Percentiles rank a stretch among this genome's conserved stretches.
These are phyloP conservation scores for Zalaria obscura DNA, from an alignment of 2,329 filamentous ascomycete species.

Conservation along the genomic window DNA sequence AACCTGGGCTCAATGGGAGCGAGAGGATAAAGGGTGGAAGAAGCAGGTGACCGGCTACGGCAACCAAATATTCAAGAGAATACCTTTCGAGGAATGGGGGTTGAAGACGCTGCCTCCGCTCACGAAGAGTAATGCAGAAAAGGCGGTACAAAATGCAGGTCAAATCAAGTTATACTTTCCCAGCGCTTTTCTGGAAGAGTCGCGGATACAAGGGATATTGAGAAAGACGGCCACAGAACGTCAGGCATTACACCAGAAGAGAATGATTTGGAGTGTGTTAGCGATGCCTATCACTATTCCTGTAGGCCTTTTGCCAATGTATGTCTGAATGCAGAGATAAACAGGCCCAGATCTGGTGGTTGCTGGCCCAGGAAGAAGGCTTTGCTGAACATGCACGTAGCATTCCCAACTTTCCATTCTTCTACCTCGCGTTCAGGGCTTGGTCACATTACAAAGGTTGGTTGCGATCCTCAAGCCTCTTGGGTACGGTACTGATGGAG, in stretches of 20 bases:
- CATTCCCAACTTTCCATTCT: slow-evolving; percentile 89
- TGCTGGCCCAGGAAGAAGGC: not conserved
- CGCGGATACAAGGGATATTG: slow-evolving; percentile 50
- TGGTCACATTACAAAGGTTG: slow-evolving; percentile 74
- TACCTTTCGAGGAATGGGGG: slow-evolving; percentile 96
- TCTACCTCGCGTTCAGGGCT: slow-evolving; percentile 81
- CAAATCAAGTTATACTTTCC: slow-evolving; percentile 64
- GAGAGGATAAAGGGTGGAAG: slow-evolving; percentile 60
- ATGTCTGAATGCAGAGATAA: not conserved
- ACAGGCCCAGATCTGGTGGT: too few relatives aligned
- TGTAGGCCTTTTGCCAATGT: slow-evolving; percentile 6
- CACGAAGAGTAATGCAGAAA: slow-evolving; percentile 46
- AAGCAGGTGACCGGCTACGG: slow-evolving; percentile 74
- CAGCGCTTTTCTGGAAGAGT: slow-evolving; percentile 47
- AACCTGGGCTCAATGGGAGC: slow-evolving; percentile 80
- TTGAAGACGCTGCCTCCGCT: slow-evolving; percentile 86
- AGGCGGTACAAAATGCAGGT: not conserved
- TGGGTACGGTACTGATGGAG: not conserved
- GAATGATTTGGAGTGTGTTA: slow-evolving; percentile 66
- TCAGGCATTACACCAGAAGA: slow-evolving; percentile 60
- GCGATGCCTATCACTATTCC: slow-evolving; percentile 75
- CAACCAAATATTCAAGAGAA: slow-evolving; percentile 70
- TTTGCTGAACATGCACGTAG: slow-evolving; percentile 30
- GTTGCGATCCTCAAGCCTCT: slow-evolving; percentile 5
- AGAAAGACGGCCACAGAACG: slow-evolving; percentile 63